Evolutionary conservation across 768 basidiomycete genomes (phyloP), one percentile per base, ranked within the genome.

Genomic region (Pluteus cervinus): DNA sequence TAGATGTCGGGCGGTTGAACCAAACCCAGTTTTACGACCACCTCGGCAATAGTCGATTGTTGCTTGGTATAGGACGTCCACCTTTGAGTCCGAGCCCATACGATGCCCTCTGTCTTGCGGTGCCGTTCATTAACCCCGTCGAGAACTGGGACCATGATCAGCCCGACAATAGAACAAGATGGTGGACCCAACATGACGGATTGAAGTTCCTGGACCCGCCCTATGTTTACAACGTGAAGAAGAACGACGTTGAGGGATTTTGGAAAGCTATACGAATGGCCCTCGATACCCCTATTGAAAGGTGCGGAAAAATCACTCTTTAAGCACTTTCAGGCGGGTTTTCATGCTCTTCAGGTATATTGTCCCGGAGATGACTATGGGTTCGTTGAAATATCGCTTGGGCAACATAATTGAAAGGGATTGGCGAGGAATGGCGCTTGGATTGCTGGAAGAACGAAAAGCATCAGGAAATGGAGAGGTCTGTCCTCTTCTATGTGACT

Each of bases 121-220:
- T 65, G 4, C 60, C 62, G 7, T 63, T 63, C 40, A 47, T 65
- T n/a, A 62, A 65, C 40, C 63, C 62, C 1, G 54, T 54, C 26
- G 34, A 44, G 1, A 31, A 51, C 30, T 65, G 59, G 55, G 44
- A 60, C 29, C 21, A 17, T 5, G 31, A 50, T 7, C 38, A 57
- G 29, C 61, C 58, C 3, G 40, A 39, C 41, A 45, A 61, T 35
- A 50, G 53, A 22, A 34, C 34, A 0, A 36, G 33, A 6, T 64
- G 62, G 60, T 24, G 41, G 4, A 50, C 60, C 5, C 60, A 65
- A 35, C 63, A 65, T 38, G 45, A 52, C 17, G 40, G 41, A 18
- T 40, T 65, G 16, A 45, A 51, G 18, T 31, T 33, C 10, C 52
- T 52, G 18, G 56, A 52, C 14, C 55, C 56, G 17, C 62, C 62